Base-by-base conservation (phyloP, 805 yeast genomes). In the Starmerella davenportii region DNA sequence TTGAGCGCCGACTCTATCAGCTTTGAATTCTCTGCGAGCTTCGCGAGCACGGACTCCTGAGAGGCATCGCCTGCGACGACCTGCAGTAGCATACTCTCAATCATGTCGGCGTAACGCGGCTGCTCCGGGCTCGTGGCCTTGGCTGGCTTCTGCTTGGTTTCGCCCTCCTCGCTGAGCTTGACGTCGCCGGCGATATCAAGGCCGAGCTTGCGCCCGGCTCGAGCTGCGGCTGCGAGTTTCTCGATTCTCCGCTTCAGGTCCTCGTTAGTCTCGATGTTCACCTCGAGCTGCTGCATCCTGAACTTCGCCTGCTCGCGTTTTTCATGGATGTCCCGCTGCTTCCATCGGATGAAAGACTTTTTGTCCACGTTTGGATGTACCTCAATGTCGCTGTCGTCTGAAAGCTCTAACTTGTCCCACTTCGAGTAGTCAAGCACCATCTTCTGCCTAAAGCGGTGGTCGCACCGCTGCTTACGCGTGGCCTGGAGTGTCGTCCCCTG, bases 301-400 rank as follows among this genome's bases (percentile, higher is more conserved):
- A 71, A 69, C 51, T 78, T 77, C 53, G 93, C 64, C 54, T 80
- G 80, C 30, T 66, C 69, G 45, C 99, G 74, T 59, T 84, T 78
- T 54, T 87, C 95, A 56, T 90, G 98, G 47, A 90, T 90, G 50
- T 85, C 94, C 52, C 93, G 78, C 61, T 90, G 99, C 55, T 82
- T 87, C 98, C 96, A 87, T 43, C 74, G 72, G 51, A 90, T 81
- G 49, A 90, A 87, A 1, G 96, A 85, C 30, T 63, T 64, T 56
- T 90, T 90, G 58, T 90, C 99, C 24, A 90, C 98, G 54, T 90
- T 90, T 43, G 96, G 99, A 56, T 90, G 99, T 14, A 87, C 96
- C 53, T 90, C 98, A 36, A 90, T 65, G 52, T 90, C 98, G 7
- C 95, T 82, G 58, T 90, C 99, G 56, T 90, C 99, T 17, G 95